Evolutionary conservation across 2,329 filamentous ascomycete species (phyloP), one percentile per base, ranked within the genome.

Genomic region (Cercospora beticola): DNA sequence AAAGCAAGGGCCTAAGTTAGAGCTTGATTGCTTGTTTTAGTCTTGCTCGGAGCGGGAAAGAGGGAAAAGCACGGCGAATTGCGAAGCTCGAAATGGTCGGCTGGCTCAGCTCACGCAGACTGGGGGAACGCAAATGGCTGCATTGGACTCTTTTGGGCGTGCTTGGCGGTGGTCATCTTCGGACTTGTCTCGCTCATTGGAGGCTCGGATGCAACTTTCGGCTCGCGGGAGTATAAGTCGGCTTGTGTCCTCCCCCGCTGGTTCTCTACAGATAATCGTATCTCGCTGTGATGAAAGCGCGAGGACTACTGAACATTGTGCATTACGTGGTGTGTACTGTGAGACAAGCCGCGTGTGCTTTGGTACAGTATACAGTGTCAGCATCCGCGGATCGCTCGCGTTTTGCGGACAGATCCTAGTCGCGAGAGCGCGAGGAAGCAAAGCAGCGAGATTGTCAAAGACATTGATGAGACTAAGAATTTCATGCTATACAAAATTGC

Each of bases 91-190:
- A 40, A 40, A 40, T 40, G 33, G 33, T 40, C 33, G 33, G 14
- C 33, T 40, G 33, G 33, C 33, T 33, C 33, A 36, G 33, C 33
- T 36, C 33, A 36, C 12, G 31, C 12, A 14, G 33, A 36, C 33
- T 40, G 33, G 33, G 33, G 33, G 33, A 40, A 40, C 33, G 36
- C 36, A n/a, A n/a, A 43, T 43, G 36, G 46, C 46, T 23, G 46
- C 46, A 28, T 54, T 54, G 49, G 18, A 54, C 49, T 4, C 49
- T 54, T 28, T 54, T 3, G 28, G 26, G n/a, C 16, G 56, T 10
- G 56, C 56, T 58, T 58, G 56, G 56, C 56, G 56, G 21, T 62
- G 60, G 60, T 62, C 60, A 62, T 49, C 40, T 62, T 62, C 60
- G 60, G 60, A 52, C 60, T 28, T 49, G n/a, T 49, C 60, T 62